Conservation (phyloP, 2,329 filamentous ascomycete species). For the Pseudohalonectria lignicola region DNA sequence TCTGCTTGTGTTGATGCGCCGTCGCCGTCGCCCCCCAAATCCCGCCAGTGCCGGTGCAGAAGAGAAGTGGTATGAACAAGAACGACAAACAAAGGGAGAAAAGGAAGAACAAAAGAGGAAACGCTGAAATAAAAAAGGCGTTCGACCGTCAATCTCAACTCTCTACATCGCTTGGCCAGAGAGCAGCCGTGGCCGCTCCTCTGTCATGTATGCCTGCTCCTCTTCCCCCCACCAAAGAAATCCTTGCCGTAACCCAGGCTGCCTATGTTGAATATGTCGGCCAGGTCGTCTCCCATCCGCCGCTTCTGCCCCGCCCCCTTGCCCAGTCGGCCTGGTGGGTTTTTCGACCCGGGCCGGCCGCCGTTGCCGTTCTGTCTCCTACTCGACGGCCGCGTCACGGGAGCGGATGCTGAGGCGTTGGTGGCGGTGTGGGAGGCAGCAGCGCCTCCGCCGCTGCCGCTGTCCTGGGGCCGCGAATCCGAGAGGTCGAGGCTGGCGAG, state of each 20-base stretch:
- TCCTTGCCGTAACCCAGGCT: conserved; percentile 51
- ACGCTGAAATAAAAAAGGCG: no score
- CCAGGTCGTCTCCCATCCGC: conserved; percentile 50
- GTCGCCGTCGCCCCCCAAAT: no score
- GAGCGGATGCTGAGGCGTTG: conserved; percentile 7
- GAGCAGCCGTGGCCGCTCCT: no score
- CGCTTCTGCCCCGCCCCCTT: conserved; percentile 61
- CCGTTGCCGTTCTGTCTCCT: conserved; percentile 11
- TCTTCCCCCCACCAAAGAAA: conserved; percentile 37
- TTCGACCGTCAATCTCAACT: no score
- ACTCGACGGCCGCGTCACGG: conserved; percentile 4
- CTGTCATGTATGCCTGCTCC: conserved; percentile 26
- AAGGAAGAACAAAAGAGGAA: no score
- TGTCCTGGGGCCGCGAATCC: conserved; percentile 33
- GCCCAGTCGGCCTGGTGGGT: conserved; percentile 33
- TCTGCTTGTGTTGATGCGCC: no score
- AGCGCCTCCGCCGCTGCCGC: conserved; percentile 14
- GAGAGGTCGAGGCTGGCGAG: conserved; percentile 51
- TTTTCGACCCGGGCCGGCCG: conserved; percentile 13
- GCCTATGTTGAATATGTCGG: conserved; percentile 65
- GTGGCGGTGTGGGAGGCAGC: conserved; percentile 13
- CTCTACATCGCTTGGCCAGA: no score
- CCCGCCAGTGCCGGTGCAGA: no score
- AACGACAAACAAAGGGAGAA: no score
- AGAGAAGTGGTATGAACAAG: no score